phyloP scores from a whole-genome alignment of 345 rosid genomes.

The Populus ilicifolia region DNA sequence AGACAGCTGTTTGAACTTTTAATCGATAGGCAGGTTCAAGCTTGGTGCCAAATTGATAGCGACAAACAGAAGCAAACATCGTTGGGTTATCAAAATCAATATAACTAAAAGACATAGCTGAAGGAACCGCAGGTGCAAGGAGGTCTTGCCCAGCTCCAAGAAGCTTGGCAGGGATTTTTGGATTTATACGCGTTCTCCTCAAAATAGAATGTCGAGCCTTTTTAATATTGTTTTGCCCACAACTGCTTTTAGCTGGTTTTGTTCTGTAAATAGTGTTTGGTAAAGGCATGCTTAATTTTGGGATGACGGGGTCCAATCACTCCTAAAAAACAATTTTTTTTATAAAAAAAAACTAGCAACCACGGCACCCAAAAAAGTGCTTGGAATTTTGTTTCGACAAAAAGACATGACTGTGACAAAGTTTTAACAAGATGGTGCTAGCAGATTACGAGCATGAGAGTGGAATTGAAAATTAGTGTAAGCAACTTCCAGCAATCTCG shows the following conservation, averaged over 20 bases:
- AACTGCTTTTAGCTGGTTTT: not conserved
- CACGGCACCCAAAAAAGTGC: not conserved
- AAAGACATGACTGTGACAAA: not conserved
- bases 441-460: not conserved
- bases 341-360: no score
- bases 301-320: not conserved
- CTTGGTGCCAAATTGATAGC: not conserved
- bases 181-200: not conserved
- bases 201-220: not conserved
- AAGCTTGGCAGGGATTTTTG: not conserved
- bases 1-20: not conserved
- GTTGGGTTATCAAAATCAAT: no score
- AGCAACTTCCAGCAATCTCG: constrained; percentile 12
- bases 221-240: not conserved
- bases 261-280: not conserved
- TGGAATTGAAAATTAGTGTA: not conserved
- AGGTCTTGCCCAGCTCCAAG: not conserved
- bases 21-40: not conserved
- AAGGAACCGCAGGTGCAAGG: not conserved
- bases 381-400: not conserved
- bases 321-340: no score
- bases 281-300: no score
- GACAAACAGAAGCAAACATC: no score
- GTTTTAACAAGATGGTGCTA: not conserved
- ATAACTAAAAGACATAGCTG: not conserved